Evolutionary conservation across 345 rosid genomes (phyloP), one percentile per base, ranked within the genome.

Genomic region (Boechera divaricarpa): DNA sequence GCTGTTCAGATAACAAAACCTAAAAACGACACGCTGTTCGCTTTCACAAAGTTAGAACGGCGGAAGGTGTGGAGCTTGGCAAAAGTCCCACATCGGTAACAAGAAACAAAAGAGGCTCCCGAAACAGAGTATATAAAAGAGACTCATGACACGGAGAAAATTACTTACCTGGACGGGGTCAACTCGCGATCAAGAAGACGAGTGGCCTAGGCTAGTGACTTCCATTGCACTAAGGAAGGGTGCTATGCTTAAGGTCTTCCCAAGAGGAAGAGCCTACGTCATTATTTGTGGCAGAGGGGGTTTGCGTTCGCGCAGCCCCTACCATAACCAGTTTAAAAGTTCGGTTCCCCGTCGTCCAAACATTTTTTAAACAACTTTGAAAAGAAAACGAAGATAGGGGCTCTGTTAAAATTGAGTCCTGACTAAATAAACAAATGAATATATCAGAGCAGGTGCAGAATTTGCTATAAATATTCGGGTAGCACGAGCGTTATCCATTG

Each of bases 291-390:
- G 76, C 4, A 74, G 87, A 0, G 82, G 85, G 82, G 90, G 81
- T 86, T 76, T 83, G 90, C 87, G 83, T 85, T 55, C 88, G 89
- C 87, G 86, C 88, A 72, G 86, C 84, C 90, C 85, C 83, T 10
- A 57, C 77, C 77, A 35, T 21, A 21, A 1, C 1, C 24, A 21
- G 24, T 21, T 1, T 21, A 21, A 1, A 21, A 21, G 24, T 21
- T 21, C 1, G 24, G 38, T 5, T 35, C 7, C 38, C 5, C 16
- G 29, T 28, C 29, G 29, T 2, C 29, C 29, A 28, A 28, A 2
- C 29, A 1, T 2, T 28, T 21, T 28, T 28, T 28, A 28, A 2
- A 2, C 29, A 2, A 2, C 32, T 31, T 31, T 31, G 32, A 31
- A 31, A 31, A 31, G 32, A 4, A 31, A 31, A 31, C 32, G 32